Conservation (phyloP, 2,329 filamentous ascomycete species). For the Penicillium sp. region DNA sequence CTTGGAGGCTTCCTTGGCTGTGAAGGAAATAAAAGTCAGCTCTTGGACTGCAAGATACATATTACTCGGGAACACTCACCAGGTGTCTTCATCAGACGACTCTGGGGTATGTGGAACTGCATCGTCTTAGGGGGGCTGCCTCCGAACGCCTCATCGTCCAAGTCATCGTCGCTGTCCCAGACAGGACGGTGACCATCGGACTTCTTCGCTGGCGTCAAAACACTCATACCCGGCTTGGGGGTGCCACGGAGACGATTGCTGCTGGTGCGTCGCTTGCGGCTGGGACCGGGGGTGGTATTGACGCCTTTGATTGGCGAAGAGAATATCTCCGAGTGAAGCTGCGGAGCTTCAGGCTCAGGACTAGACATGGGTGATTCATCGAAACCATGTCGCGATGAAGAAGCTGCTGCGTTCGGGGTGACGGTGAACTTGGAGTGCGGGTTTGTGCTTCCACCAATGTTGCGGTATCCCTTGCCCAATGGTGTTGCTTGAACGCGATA, state of each 20-base stretch:
- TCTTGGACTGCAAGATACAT: not conserved
- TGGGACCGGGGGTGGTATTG: constrained; percentile 37
- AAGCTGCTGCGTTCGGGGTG: constrained; percentile 31
- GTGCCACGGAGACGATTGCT: constrained; percentile 42
- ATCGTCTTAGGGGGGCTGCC: constrained; percentile 82
- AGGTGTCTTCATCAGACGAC: constrained; percentile 49
- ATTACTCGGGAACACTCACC: constrained; percentile 32
- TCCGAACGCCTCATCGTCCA: constrained; percentile 59
- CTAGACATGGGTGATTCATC: constrained; percentile 63
- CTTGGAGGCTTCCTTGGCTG: constrained; percentile 51
- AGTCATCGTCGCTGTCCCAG: constrained; percentile 74
- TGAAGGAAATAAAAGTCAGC: not conserved
- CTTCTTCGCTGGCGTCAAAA: constrained; percentile 67
- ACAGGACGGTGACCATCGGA: constrained; percentile 40
- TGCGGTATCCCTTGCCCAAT: constrained; percentile 54
- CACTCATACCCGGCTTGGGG: constrained; percentile 75
- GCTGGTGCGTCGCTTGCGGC: constrained; percentile 44
- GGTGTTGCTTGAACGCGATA: constrained; percentile 93
- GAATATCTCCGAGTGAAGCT: constrained; percentile 81
- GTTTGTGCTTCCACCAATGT: constrained; percentile 18
- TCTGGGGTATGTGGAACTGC: constrained; percentile 53
- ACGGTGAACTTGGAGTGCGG: constrained; percentile 33
- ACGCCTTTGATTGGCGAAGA: constrained; percentile 62
- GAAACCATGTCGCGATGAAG: constrained; percentile 28
- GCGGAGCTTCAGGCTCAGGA: constrained; percentile 75